Base-by-base conservation (phyloP, 352 stramenopile species). In the Aphanomyces stellatus region DNA sequence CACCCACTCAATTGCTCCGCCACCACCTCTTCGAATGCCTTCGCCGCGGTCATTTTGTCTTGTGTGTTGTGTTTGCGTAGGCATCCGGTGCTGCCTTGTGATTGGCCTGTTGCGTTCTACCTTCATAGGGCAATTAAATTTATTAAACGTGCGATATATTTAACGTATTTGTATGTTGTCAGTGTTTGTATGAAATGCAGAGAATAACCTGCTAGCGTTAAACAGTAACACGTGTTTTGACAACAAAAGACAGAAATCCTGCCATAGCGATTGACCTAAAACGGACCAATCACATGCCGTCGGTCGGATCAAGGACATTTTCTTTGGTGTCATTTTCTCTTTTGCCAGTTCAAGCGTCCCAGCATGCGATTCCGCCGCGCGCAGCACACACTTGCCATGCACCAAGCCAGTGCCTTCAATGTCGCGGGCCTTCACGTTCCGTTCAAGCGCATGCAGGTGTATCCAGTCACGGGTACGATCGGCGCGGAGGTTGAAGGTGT, bases 1-100 rank as follows among this genome's bases (percentile, higher is more conserved):
- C 19, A 93, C 11, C 49, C 30, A 13, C 30, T 57, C 49, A 57
- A 35, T 15, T 57, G 49, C 13, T 15, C 15, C 25, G 49, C 49
- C 49, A 57, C 49, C 25, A 57, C 5, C 10, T 30, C 49, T 30
- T 57, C 49, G 25, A 57, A 57, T 24, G 19, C 49, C 13, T 57
- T 30, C 49, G 30, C 30, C 2, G 5, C 11, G 49, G 6, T 19
- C 30, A 30, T 28, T 10, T 28, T 53, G 46, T 53, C 24, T 8
- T 43, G 8, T 8, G 8, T 43, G 8, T 8, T 17, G 8, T 8
- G 37, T 43, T 43, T 17, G 8, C 8, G 37, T 43, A 17, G 8
- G 8, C 25, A 22, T 8, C 42, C n/a, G n/a, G 42, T 24, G 19
- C 6, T 8, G n/a, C 25, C 25, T 22, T 24, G 5, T 27, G 25